These are phyloP conservation scores for Aureobasidium mangrovei DNA, from an alignment of 2,329 filamentous ascomycete species.

Conservation along the genomic window DNA sequence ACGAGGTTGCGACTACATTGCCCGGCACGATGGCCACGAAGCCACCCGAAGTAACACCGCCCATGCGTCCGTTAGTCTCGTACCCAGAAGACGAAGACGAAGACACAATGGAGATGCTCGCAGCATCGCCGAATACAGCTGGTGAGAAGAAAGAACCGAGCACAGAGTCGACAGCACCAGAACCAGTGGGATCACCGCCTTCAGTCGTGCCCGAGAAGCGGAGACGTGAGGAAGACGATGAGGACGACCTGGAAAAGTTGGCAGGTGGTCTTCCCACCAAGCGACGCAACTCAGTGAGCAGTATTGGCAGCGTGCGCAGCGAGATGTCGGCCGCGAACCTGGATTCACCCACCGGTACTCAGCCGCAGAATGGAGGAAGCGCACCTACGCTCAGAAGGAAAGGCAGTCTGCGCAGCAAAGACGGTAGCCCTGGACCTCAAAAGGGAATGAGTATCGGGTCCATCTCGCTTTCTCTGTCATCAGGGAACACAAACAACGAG, in stretches of 20 bases:
- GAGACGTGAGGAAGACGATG: conserved; percentile 83
- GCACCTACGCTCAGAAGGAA: conserved; percentile 34
- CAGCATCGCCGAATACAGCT: conserved; percentile 25
- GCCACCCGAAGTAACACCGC: conserved; percentile 53
- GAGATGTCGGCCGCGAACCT: conserved; percentile 18
- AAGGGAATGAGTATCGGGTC: conserved; percentile 26
- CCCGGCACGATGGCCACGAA: conserved; percentile 26
- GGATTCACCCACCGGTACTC: conserved; percentile 11
- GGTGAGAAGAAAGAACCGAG: conserved; percentile 19
- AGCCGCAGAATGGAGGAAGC: conserved; percentile 15
- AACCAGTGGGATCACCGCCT: conserved; percentile 42
- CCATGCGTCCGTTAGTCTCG: conserved; percentile 71
- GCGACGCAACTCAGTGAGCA: conserved; percentile 32
- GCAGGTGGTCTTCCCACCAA: conserved; percentile 38
- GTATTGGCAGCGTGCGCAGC: conserved; percentile 21
- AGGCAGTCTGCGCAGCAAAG: conserved; percentile 35
- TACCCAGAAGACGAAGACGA: conserved; percentile 73
- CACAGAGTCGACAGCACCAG: conserved; percentile 20
- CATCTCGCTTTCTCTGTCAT: conserved; percentile 5
- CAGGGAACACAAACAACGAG: conserved; percentile 2
- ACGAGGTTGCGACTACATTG: conserved; percentile 26
- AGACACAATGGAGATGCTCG: conserved; percentile 45
- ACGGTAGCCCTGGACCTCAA: conserved; percentile 25
- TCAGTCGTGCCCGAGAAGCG: conserved; percentile 84
- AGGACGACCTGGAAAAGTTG: conserved; percentile 84